A percentile compares a stretch with the other conserved stretches of the same genome.
Conservation (phyloP, 2,329 filamentous ascomycete species). For the Grosmannia huntii region DNA sequence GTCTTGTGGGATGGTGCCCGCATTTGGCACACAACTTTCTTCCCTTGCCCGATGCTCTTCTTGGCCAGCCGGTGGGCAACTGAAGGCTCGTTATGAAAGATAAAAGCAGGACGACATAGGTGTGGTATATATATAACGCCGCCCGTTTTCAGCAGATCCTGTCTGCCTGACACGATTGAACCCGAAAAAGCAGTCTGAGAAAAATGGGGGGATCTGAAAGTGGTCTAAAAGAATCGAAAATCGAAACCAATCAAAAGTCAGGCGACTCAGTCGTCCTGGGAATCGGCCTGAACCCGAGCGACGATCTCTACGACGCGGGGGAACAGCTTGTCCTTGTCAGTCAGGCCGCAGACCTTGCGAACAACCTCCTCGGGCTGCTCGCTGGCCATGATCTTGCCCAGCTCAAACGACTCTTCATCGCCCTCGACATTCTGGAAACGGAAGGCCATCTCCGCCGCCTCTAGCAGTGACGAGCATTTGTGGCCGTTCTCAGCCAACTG, state of each 20-base stretch:
- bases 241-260: neutral
- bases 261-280: conserved; percentile 13
- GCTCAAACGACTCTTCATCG: conserved; percentile 77
- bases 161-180: neutral
- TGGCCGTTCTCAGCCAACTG: conserved; percentile 75
- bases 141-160: neutral
- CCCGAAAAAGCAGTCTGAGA: neutral
- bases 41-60: neutral
- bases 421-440: conserved; percentile 90
- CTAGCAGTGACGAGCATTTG: conserved; percentile 60
- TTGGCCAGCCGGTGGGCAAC: neutral
- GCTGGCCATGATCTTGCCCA: conserved; percentile 74
- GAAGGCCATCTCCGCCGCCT: conserved; percentile 80
- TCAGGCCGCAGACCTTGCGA: conserved; percentile 68
- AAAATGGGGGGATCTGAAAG: conserved; percentile 4
- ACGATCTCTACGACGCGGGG: conserved; percentile 64
- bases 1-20: neutral
- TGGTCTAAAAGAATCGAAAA: neutral
- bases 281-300: conserved; percentile 65
- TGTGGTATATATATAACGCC: neutral
- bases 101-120: neutral
- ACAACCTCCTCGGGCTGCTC: conserved; percentile 64
- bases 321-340: conserved; percentile 65
- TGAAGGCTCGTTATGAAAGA: neutral
- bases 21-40: neutral